phyloP scores from a whole-genome alignment of 176 grass and related monocot species.

The Oryza rufipogon region DNA sequence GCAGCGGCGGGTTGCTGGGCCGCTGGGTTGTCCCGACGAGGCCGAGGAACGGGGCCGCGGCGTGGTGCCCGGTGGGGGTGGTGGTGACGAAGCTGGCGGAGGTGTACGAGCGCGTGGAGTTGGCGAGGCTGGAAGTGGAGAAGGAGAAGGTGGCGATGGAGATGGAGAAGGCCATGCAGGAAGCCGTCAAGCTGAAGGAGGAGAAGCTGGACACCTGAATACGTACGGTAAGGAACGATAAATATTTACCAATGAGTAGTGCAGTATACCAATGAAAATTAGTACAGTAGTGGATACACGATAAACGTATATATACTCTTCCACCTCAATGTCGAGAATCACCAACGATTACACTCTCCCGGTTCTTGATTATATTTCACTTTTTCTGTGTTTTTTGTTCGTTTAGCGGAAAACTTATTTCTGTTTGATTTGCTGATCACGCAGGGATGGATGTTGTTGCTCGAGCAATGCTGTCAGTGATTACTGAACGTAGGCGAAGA shows the following conservation, averaged over 20 bases:
- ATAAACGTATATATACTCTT: too few relatives aligned
- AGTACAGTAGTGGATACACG: too few relatives aligned
- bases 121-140: constrained; percentile 21
- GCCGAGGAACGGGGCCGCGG: constrained; percentile 10
- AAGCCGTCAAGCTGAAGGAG: background rate
- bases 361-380: too few relatives aligned
- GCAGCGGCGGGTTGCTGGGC: background rate
- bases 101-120: constrained; percentile 33
- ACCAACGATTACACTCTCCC: too few relatives aligned
- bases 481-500: background rate
- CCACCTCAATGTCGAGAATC: too few relatives aligned
- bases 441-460: background rate
- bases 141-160: constrained; percentile 29
- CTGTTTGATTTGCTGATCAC: background rate
- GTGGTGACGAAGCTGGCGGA: constrained; percentile 39
- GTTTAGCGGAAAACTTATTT: background rate
- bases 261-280: background rate
- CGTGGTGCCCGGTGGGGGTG: background rate
- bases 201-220: background rate
- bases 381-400: too few relatives aligned
- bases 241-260: background rate
- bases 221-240: background rate
- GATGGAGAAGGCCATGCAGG: background rate
- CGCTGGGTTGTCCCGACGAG: constrained; percentile 1
- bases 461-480: background rate